Percentiles rank a stretch among this genome's conserved stretches.
Conservation (phyloP, 2,329 filamentous ascomycete species). For the Cladosporium austrohemisphaericum region DNA sequence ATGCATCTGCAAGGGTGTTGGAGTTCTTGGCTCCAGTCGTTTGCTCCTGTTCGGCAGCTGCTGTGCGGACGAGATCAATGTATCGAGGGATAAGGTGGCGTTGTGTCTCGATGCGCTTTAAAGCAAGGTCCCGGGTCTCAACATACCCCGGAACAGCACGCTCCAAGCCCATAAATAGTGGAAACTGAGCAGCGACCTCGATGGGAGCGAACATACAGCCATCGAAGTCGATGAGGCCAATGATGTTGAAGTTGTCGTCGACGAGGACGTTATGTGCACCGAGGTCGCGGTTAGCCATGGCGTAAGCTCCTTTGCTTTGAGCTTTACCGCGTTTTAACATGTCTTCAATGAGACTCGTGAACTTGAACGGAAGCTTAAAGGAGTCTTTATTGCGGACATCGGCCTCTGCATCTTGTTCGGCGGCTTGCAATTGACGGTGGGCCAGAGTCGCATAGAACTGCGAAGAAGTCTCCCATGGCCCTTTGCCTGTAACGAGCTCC, state of each 20-base stretch:
- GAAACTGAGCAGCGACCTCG: constrained; percentile 10
- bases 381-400: neutral
- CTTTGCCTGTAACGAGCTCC: neutral
- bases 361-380: neutral
- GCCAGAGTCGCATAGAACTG: neutral
- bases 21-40: neutral
- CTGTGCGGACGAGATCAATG: neutral
- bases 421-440: no score
- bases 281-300: constrained; percentile 12
- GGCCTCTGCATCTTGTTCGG: neutral
- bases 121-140: neutral
- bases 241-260: constrained; percentile 14
- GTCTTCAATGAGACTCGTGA: constrained; percentile 1
- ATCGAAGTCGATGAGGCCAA: constrained; percentile 15
- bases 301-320: neutral
- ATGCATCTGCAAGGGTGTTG: neutral
- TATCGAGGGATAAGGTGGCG: neutral
- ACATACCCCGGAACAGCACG: neutral
- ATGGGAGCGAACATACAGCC: constrained; percentile 10
- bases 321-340: neutral
- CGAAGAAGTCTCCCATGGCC: neutral
- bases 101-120: neutral
- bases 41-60: neutral
- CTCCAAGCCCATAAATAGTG: neutral
- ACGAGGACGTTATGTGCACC: constrained; percentile 16